phyloP scores from a whole-genome alignment of 176 grass and related monocot genomes.

The Typha latifolia region DNA sequence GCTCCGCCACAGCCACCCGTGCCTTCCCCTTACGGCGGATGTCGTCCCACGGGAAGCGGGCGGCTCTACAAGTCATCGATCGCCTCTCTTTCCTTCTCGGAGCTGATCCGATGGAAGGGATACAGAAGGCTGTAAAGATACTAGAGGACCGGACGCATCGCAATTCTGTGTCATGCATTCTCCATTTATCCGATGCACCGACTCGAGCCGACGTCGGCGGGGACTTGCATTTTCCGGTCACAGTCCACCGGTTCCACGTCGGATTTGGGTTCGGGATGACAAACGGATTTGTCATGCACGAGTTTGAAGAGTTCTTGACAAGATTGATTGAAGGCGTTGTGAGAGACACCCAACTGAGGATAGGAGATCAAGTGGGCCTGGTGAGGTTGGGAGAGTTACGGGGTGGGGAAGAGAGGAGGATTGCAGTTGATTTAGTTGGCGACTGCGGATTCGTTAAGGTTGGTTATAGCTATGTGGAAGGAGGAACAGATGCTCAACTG shows the following conservation, averaged over 20 bases:
- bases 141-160: constrained; percentile 71
- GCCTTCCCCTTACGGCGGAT: constrained; percentile 75
- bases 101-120: constrained; percentile 51
- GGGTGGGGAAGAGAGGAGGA: constrained; percentile 81
- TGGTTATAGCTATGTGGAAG: constrained; percentile 66
- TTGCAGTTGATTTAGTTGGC: constrained; percentile 44
- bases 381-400: constrained; percentile 68
- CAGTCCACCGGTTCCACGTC: constrained; percentile 67
- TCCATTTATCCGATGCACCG: constrained; percentile 58
- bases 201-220: constrained; percentile 28
- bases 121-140: constrained; percentile 84
- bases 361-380: constrained; percentile 52
- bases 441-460: constrained; percentile 58
- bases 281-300: constrained; percentile 69
- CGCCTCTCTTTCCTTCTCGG: constrained; percentile 66
- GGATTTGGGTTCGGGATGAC: constrained; percentile 66
- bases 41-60: constrained; percentile 75
- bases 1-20: constrained; percentile 68
- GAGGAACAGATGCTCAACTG: constrained; percentile 47
- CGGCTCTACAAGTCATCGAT: constrained; percentile 76
- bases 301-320: constrained; percentile 78
- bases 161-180: constrained; percentile 73
- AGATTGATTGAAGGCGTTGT: constrained; percentile 67
- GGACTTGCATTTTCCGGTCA: constrained; percentile 26
- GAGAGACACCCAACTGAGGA: constrained; percentile 59